Conservation (phyloP, 305 asterid species). For the Nicotiana rustica region DNA sequence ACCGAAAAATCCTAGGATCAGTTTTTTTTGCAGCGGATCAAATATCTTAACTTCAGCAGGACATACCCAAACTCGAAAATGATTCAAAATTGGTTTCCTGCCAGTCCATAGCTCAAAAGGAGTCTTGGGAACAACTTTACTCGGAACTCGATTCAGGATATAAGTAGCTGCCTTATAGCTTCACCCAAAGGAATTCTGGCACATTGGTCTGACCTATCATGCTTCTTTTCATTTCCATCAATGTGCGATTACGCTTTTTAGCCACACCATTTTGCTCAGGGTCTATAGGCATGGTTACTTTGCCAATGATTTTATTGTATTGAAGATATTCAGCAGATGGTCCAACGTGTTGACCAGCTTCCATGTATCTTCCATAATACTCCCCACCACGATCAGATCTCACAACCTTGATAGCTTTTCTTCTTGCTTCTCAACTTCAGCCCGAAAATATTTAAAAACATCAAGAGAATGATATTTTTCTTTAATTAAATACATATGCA, state of each 20-base stretch:
- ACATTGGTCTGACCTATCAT: not conserved
- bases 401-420: not conserved
- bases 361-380: not conserved
- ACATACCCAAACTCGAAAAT: conserved; percentile 17
- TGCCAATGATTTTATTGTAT: not conserved
- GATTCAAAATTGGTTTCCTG: not conserved
- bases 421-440: conserved; percentile 14
- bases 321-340: not conserved
- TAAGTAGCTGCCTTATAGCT: not conserved
- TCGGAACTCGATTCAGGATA: conserved; percentile 21
- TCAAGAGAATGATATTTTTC: conserved; percentile 23
- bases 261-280: conserved; percentile 27
- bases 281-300: not conserved
- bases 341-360: not conserved
- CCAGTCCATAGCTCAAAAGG: conserved; percentile 20
- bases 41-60: not conserved
- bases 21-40: not conserved
- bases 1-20: not conserved
- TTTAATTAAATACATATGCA: not conserved
- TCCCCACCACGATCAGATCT: too few species aligned
- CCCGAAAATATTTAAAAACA: not conserved
- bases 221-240: not conserved
- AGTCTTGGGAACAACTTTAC: not conserved
- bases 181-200: conserved; percentile 13
- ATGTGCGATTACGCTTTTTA: conserved; percentile 13